Conservation (phyloP, 2,329 filamentous ascomycete species). For the Aschersonia sp. region DNA sequence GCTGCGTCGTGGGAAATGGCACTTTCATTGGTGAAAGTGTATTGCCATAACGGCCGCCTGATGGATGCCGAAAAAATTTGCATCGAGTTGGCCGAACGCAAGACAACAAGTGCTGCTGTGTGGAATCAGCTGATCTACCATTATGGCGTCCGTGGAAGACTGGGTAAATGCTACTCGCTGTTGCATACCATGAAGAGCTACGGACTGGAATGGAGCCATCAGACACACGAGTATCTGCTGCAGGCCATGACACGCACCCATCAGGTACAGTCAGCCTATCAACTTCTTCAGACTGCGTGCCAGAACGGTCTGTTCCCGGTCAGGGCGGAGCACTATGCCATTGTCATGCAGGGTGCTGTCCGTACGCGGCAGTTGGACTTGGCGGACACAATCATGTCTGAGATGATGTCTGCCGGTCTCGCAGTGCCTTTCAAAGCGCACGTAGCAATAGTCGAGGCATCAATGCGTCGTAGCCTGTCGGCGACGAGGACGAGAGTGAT, state of each 20-base stretch:
- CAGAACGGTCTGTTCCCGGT: conserved; percentile 30
- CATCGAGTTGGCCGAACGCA: conserved; percentile 34
- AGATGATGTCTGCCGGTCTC: conserved; percentile 27
- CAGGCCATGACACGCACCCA: conserved; percentile 31
- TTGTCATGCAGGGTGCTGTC: conserved; percentile 37
- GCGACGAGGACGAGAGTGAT: conserved; percentile 11
- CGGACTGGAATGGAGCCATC: conserved; percentile 29
- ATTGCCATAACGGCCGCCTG: conserved; percentile 30
- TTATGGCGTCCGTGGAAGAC: conserved; percentile 46
- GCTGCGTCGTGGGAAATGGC: conserved; percentile 41
- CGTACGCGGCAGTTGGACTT: conserved; percentile 26
- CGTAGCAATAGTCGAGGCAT: conserved; percentile 26
- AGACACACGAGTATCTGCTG: conserved; percentile 35
- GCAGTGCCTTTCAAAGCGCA: conserved; percentile 26
- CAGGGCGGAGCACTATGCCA: conserved; percentile 32
- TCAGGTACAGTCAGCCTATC: conserved; percentile 33
- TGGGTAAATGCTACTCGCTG: conserved; percentile 32
- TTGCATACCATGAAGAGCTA: conserved; percentile 32
- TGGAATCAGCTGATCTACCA: conserved; percentile 69
- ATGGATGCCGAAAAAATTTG: conserved; percentile 22
- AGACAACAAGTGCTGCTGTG: conserved; percentile 41
- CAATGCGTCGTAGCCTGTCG: conserved; percentile 12
- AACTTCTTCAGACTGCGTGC: conserved; percentile 28
- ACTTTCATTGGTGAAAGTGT: conserved; percentile 51
- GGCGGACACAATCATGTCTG: conserved; percentile 23